A percentile compares a stretch with the other conserved stretches of the same genome.
Conservation (phyloP, 73 alveolate genomes). For the Stentor coeruleus region DNA sequence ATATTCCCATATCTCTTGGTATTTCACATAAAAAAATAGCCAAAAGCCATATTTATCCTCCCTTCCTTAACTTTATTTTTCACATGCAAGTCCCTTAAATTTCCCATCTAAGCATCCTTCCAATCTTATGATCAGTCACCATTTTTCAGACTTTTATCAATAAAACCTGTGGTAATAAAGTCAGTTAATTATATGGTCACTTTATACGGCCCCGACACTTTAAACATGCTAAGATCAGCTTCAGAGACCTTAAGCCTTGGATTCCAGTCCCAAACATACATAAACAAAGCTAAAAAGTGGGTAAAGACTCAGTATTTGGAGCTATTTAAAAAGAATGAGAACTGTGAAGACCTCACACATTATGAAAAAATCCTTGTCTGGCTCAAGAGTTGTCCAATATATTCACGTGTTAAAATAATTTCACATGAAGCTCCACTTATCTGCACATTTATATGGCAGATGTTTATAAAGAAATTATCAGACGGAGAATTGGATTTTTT, state of each 20-base stretch:
- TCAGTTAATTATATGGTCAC: background rate
- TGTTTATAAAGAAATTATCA: conserved; percentile 13
- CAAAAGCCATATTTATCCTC: background rate
- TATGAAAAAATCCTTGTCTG: background rate
- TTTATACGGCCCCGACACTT: background rate
- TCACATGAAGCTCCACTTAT: background rate
- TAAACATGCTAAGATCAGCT: conserved; percentile 8
- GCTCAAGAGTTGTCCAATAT: background rate
- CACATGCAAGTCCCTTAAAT: background rate
- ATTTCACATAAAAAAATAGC: background rate
- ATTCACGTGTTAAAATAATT: background rate
- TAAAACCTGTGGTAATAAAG: conserved; percentile 1
- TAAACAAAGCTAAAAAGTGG: background rate
- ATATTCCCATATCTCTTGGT: background rate
- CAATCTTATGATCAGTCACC: background rate
- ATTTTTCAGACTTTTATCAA: background rate
- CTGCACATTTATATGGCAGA: conserved; percentile 14
- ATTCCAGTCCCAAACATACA: background rate
- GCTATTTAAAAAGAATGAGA: background rate
- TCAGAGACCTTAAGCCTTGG: background rate
- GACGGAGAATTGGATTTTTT: conserved; percentile 3
- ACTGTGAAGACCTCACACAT: background rate
- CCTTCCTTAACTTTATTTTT: background rate
- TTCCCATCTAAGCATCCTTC: background rate
- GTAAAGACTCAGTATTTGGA: background rate